Conservation (phyloP, 2,329 filamentous ascomycete species). For the Aspergillus novofumigatus region DNA sequence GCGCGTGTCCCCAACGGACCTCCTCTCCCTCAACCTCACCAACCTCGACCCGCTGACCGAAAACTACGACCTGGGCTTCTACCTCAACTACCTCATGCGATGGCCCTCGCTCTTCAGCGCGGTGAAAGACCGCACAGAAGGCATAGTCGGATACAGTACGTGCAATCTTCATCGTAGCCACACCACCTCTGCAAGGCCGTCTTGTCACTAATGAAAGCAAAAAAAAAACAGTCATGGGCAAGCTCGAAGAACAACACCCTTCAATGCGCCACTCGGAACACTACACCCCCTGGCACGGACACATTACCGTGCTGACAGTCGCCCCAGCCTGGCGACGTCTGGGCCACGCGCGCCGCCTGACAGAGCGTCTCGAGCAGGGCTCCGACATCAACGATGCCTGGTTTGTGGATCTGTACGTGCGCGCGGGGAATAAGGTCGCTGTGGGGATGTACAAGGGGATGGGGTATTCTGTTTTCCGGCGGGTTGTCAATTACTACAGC, state of each 20-base stretch:
- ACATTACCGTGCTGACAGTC: constrained; percentile 93
- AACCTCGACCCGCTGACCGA: constrained; percentile 97
- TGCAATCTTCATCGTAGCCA: constrained; percentile 10
- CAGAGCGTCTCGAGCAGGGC: constrained; percentile 73
- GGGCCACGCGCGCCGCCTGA: constrained; percentile 80
- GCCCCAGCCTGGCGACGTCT: constrained; percentile 79
- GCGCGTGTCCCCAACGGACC: constrained; percentile 76
- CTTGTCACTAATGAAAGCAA: constrained; percentile 2
- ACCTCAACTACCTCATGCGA: constrained; percentile 90
- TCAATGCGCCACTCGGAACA: constrained; percentile 72
- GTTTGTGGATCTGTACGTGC: constrained; percentile 95
- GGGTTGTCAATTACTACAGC: constrained; percentile 88
- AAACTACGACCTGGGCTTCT: constrained; percentile 93
- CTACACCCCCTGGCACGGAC: constrained; percentile 98
- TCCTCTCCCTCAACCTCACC: constrained; percentile 86
- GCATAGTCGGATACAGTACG: constrained; percentile 91
- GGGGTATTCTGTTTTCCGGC: constrained; percentile 86
- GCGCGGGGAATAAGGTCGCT: constrained; percentile 80
- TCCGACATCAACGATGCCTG: constrained; percentile 80
- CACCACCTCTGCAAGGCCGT: not conserved
- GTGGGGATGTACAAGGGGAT: constrained; percentile 85
- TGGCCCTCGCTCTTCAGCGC: constrained; percentile 95
- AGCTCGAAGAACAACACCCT: constrained; percentile 81
- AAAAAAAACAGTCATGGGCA: constrained; percentile 74
- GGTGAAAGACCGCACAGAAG: constrained; percentile 78